Conservation (phyloP, 2,329 filamentous ascomycete species). For the Scytalidium lignicola region DNA sequence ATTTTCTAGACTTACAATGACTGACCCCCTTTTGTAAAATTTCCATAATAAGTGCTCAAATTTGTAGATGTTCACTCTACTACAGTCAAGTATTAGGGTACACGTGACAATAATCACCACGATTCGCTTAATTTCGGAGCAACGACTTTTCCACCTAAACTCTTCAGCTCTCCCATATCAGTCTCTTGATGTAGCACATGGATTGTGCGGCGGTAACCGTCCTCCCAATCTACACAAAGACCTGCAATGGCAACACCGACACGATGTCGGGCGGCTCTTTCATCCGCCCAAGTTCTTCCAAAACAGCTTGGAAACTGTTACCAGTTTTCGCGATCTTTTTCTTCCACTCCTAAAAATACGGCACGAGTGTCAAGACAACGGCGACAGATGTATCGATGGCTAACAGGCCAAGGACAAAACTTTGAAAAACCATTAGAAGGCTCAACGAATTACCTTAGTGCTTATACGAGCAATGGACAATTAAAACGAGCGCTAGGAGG, state of each 20-base stretch:
- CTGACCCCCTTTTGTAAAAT: no score
- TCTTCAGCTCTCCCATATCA: background rate
- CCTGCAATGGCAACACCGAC: constrained; percentile 23
- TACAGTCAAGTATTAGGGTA: no score
- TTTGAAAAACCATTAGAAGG: constrained; percentile 21
- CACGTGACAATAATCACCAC: no score
- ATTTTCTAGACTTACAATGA: no score
- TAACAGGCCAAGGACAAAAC: constrained; percentile 19
- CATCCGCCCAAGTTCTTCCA: constrained; percentile 10
- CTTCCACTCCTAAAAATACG: constrained; percentile 21
- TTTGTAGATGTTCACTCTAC: no score
- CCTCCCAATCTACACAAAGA: background rate
- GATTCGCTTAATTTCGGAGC: background rate
- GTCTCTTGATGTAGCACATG: background rate
- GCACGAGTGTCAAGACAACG: constrained; percentile 23
- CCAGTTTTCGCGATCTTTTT: constrained; percentile 24
- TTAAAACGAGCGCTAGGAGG: constrained; percentile 19
- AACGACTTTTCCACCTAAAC: background rate
- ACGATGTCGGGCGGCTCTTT: constrained; percentile 16
- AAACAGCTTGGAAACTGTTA: constrained; percentile 17
- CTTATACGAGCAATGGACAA: constrained; percentile 23
- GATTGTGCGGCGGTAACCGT: background rate
- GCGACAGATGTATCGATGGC: constrained; percentile 23
- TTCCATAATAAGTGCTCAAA: no score
- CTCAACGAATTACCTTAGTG: constrained; percentile 27